phyloP scores from a whole-genome alignment of 2,329 filamentous ascomycete species.

The Podosphaera xanthii region DNA sequence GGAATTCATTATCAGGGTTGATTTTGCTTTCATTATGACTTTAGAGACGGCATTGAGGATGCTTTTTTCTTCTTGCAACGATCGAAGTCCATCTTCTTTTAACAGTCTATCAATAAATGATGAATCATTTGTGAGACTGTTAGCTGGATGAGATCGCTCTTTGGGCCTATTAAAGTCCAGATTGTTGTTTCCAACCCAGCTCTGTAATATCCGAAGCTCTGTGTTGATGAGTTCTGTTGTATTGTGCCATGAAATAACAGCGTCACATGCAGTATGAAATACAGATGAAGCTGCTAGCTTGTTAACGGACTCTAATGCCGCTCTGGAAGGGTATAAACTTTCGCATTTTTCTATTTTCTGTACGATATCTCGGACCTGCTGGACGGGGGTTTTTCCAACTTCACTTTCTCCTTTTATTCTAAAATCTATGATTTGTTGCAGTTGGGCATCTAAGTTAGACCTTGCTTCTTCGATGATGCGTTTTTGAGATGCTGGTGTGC shows the following conservation, averaged over 20 bases:
- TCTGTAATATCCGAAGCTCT: slow-evolving; percentile 72
- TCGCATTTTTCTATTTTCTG: slow-evolving; percentile 79
- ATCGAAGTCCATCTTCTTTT: slow-evolving; percentile 88
- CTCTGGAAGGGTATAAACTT: slow-evolving; percentile 59
- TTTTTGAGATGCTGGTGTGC: slow-evolving; percentile 63
- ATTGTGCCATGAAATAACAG: slow-evolving; percentile 90
- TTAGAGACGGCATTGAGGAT: slow-evolving; percentile 66
- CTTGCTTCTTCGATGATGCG: slow-evolving; percentile 75
- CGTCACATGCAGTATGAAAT: slow-evolving; percentile 66
- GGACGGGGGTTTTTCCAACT: slow-evolving; percentile 58
- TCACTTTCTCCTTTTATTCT: slow-evolving; percentile 85
- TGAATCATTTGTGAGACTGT: slow-evolving; percentile 66
- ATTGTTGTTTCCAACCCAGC: slow-evolving; percentile 92
- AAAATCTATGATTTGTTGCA: slow-evolving; percentile 83
- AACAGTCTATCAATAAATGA: slow-evolving; percentile 86
- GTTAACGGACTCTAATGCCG: slow-evolving; percentile 50
- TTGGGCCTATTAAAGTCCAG: slow-evolving; percentile 69
- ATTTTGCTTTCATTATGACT: slow-evolving; percentile 85
- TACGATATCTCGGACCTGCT: slow-evolving; percentile 79
- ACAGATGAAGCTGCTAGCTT: slow-evolving; percentile 52
- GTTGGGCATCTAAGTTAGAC: slow-evolving; percentile 42
- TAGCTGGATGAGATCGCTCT: slow-evolving; percentile 40
- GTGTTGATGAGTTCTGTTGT: slow-evolving; percentile 92
- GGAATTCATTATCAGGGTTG: slow-evolving; percentile 69
- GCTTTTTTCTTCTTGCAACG: slow-evolving; percentile 66